A percentile compares a stretch with the other conserved stretches of the same genome.
Conservation (phyloP, 2,329 filamentous ascomycete species). For the Nothomitra cinnamomea region DNA sequence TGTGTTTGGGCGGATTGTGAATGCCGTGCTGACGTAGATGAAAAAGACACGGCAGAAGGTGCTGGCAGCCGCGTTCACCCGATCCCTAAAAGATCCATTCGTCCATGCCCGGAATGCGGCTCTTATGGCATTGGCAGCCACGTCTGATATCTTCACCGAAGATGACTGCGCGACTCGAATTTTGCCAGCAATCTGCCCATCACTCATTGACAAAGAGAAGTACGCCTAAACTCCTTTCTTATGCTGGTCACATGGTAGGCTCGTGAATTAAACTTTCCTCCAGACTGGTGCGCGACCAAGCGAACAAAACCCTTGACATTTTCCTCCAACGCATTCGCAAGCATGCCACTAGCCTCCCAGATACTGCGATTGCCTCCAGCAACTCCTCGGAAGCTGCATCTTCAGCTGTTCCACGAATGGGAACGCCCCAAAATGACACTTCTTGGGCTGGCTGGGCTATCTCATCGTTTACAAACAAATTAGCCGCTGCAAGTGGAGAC, state of each 20-base stretch:
- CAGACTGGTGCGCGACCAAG: slow-evolving; percentile 69
- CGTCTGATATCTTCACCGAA: slow-evolving; percentile 69
- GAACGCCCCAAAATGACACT: slow-evolving; percentile 53
- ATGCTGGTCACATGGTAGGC: neutral
- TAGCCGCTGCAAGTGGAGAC: slow-evolving; percentile 68
- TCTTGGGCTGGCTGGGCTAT: slow-evolving; percentile 96
- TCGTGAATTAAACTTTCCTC: neutral
- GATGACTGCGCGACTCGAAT: slow-evolving; percentile 79
- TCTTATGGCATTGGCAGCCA: slow-evolving; percentile 70
- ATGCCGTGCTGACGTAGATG: slow-evolving; percentile 15
- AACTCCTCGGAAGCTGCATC: slow-evolving; percentile 24
- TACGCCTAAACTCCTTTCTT: slow-evolving; percentile 14
- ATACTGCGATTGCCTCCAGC: slow-evolving; percentile 49
- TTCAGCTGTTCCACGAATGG: slow-evolving; percentile 49
- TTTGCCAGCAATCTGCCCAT: slow-evolving; percentile 67
- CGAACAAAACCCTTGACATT: slow-evolving; percentile 71
- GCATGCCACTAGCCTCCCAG: slow-evolving; percentile 58
- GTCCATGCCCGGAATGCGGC: slow-evolving; percentile 85
- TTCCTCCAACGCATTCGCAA: slow-evolving; percentile 76
- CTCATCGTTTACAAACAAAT: slow-evolving; percentile 92
- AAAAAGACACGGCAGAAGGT: slow-evolving; percentile 66
- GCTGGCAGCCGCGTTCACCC: slow-evolving; percentile 76
- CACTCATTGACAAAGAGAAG: slow-evolving; percentile 88
- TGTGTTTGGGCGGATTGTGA: neutral
- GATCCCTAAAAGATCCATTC: slow-evolving; percentile 83